Percentiles rank a stretch among this genome's conserved stretches.
Conservation (phyloP, 1,139 yeast genomes). For the Taiozyma sp. region DNA sequence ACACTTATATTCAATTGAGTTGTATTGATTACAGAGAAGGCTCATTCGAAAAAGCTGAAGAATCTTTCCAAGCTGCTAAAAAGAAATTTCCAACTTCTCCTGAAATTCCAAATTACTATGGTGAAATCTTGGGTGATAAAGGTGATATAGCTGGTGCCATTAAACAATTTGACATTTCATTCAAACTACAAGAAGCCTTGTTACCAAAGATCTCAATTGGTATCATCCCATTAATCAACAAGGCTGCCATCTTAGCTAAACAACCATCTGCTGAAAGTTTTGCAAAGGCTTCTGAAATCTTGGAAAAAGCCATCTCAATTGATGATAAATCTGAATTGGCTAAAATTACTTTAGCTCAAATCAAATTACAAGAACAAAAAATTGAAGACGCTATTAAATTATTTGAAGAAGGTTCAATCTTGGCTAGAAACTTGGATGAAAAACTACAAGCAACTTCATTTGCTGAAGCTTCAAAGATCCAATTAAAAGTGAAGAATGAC, state of each 20-base stretch:
- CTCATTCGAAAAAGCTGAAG: constrained; percentile 51
- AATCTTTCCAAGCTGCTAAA: constrained; percentile 68
- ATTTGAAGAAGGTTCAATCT: constrained; percentile 76
- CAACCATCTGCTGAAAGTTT: constrained; percentile 46
- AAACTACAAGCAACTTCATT: constrained; percentile 88
- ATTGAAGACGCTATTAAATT: constrained; percentile 75
- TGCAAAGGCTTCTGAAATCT: constrained; percentile 59
- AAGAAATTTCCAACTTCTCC: constrained; percentile 80
- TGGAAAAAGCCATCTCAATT: constrained; percentile 70
- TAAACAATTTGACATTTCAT: constrained; percentile 83
- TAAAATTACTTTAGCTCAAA: constrained; percentile 83
- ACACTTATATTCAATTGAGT: constrained; percentile 88
- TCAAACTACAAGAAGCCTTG: constrained; percentile 59
- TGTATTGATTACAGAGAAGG: constrained; percentile 88
- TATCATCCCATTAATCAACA: constrained; percentile 85
- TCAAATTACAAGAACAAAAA: constrained; percentile 77
- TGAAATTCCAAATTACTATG: constrained; percentile 92
- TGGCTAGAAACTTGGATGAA: constrained; percentile 83
- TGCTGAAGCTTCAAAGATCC: constrained; percentile 88
- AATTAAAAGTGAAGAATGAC: constrained; percentile 63
- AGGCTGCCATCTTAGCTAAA: constrained; percentile 70
- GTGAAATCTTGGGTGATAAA: constrained; percentile 85
- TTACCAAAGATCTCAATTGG: constrained; percentile 55
- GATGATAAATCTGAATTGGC: constrained; percentile 92
- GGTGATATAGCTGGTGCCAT: constrained; percentile 69